phyloP scores from a whole-genome alignment of 1,139 yeast species.

The Hanseniaspora uvarum region DNA sequence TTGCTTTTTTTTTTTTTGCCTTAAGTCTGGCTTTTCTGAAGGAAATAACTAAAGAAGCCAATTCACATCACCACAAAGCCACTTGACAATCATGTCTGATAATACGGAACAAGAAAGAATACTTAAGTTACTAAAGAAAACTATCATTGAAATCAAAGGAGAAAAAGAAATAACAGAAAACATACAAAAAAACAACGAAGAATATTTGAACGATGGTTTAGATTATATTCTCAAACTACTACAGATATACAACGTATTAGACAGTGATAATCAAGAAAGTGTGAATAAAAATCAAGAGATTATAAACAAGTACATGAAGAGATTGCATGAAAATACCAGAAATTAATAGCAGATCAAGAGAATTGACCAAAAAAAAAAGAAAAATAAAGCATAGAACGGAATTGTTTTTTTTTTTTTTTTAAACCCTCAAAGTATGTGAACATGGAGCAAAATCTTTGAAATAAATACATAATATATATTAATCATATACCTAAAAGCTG shows the following conservation, averaged over 20 bases:
- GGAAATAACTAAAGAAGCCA: not conserved
- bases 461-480: no score
- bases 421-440: no score
- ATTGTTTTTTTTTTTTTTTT: not conserved
- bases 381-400: not conserved
- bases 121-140: slow-evolving; percentile 2
- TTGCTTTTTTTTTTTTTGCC: not conserved
- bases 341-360: not conserved
- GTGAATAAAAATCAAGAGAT: not conserved
- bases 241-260: slow-evolving; percentile 4
- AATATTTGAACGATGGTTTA: not conserved
- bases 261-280: not conserved
- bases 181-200: not conserved
- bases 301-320: slow-evolving; percentile 4
- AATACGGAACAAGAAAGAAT: not conserved
- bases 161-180: not conserved
- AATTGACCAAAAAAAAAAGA: not conserved
- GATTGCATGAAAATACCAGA: slow-evolving; percentile 5
- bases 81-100: not conserved
- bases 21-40: not conserved
- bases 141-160: not conserved
- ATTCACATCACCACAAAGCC: not conserved
- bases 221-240: not conserved
- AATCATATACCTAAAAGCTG: no score
- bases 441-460: no score